phyloP scores from a whole-genome alignment of 2,329 filamentous ascomycete genomes.

The Calcarisporium arbuscula region DNA sequence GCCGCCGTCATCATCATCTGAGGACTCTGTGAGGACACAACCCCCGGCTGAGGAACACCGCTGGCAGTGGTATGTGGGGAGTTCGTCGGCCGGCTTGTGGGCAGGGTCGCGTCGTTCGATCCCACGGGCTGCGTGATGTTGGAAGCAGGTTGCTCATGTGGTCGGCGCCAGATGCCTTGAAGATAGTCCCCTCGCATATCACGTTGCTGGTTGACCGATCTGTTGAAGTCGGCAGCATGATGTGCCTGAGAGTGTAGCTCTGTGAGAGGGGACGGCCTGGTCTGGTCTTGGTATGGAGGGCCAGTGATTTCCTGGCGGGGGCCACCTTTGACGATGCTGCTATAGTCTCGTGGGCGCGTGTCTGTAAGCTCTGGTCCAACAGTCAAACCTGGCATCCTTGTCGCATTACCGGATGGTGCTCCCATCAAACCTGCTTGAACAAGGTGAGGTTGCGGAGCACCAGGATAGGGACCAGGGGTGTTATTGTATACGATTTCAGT shows the following conservation, averaged over 20 bases:
- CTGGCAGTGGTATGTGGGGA: slow-evolving; percentile 52
- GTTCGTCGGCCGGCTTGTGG: slow-evolving; percentile 48
- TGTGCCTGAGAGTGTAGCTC: slow-evolving; percentile 83
- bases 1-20: slow-evolving; percentile 61
- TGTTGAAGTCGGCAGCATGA: slow-evolving; percentile 87
- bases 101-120: slow-evolving; percentile 35
- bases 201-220: slow-evolving; percentile 72
- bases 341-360: slow-evolving; percentile 72
- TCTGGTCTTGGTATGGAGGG: slow-evolving; percentile 80
- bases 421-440: slow-evolving; percentile 69
- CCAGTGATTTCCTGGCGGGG: slow-evolving; percentile 87
- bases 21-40: slow-evolving; percentile 56
- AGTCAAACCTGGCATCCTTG: slow-evolving; percentile 79
- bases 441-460: slow-evolving; percentile 60
- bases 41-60: slow-evolving; percentile 48
- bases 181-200: slow-evolving; percentile 73
- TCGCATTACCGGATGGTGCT: slow-evolving; percentile 54
- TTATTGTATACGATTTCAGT: slow-evolving; percentile 87
- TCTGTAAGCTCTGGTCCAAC: slow-evolving; percentile 72
- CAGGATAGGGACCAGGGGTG: slow-evolving; percentile 57
- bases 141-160: slow-evolving; percentile 66
- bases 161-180: slow-evolving; percentile 73
- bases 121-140: slow-evolving; percentile 40
- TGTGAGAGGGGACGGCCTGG: slow-evolving; percentile 64
- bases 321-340: slow-evolving; percentile 67